Conservation (phyloP, 768 basidiomycete species). For the Mycena kentingensis region DNA sequence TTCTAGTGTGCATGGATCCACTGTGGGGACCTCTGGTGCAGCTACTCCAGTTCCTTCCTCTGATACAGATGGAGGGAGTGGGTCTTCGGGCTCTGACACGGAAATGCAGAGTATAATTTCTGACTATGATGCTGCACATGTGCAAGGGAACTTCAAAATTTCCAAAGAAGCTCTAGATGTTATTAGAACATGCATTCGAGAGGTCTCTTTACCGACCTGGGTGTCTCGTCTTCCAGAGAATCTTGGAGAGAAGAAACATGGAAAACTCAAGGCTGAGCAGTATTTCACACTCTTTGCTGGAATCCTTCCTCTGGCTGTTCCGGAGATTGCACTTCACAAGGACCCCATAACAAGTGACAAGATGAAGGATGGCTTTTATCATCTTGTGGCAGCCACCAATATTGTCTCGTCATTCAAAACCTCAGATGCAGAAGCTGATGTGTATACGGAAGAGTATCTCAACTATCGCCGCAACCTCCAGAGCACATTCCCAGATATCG, state of each 20-base stretch:
- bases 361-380: slow-evolving; percentile 7
- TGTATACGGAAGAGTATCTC: slow-evolving; percentile 4
- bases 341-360: background rate
- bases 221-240: slow-evolving; percentile 20
- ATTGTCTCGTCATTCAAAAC: slow-evolving; percentile 16
- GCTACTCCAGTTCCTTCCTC: too few relatives aligned
- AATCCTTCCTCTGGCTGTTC: slow-evolving; percentile 20
- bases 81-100: too few relatives aligned
- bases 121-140: background rate
- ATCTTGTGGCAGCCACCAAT: slow-evolving; percentile 17
- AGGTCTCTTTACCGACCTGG: slow-evolving; percentile 19
- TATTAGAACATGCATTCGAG: background rate
- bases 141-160: background rate
- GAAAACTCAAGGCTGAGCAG: slow-evolving; percentile 27
- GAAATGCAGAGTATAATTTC: too few relatives aligned
- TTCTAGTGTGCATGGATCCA: too few relatives aligned
- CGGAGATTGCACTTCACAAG: slow-evolving; percentile 1
- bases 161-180: background rate
- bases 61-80: background rate
- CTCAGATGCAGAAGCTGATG: slow-evolving; percentile 12
- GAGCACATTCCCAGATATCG: slow-evolving; percentile 1
- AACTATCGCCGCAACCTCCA: background rate
- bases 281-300: slow-evolving; percentile 18
- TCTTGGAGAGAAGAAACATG: slow-evolving; percentile 23
- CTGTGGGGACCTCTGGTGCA: too few relatives aligned